Conservation (phyloP, 306 rosid species). For the Lithocarpus polystachyus region DNA sequence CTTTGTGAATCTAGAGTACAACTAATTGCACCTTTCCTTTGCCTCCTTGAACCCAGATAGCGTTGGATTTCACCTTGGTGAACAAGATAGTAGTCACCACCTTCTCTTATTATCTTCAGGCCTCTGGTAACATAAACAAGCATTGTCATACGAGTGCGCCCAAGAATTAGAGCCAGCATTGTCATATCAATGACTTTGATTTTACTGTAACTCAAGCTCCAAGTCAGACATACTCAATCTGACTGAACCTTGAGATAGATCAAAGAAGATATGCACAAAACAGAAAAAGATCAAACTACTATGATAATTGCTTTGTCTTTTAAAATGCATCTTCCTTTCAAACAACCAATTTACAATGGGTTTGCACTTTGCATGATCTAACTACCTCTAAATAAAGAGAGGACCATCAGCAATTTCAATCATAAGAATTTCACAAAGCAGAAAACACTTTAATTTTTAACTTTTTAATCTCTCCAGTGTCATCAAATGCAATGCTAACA, state of each 20-base stretch:
- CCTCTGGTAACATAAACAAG: conserved; percentile 38
- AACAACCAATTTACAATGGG: not conserved
- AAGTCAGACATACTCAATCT: not conserved
- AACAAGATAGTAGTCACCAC: conserved; percentile 65
- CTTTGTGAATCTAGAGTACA: conserved; percentile 29
- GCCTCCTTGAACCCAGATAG: conserved; percentile 59
- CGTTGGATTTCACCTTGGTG: conserved; percentile 71
- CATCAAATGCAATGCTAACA: not conserved
- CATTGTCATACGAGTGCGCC: not conserved
- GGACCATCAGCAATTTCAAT: not conserved
- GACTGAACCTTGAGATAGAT: not conserved
- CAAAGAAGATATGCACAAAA: not conserved
- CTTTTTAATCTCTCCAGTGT: not conserved
- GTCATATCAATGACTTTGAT: too few relatives aligned
- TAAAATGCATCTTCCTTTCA: not conserved
- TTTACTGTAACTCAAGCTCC: too few relatives aligned
- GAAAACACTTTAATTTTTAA: not conserved
- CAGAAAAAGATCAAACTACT: not conserved
- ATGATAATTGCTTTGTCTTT: not conserved
- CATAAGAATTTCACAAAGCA: not conserved
- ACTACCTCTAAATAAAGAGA: not conserved
- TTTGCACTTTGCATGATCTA: not conserved
- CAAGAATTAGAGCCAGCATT: not conserved
- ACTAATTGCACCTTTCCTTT: conserved; percentile 18
- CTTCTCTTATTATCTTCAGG: conserved; percentile 70